These are phyloP conservation scores for Capronia coronata DNA, from an alignment of 2,329 filamentous ascomycete genomes.

Conservation along the genomic window DNA sequence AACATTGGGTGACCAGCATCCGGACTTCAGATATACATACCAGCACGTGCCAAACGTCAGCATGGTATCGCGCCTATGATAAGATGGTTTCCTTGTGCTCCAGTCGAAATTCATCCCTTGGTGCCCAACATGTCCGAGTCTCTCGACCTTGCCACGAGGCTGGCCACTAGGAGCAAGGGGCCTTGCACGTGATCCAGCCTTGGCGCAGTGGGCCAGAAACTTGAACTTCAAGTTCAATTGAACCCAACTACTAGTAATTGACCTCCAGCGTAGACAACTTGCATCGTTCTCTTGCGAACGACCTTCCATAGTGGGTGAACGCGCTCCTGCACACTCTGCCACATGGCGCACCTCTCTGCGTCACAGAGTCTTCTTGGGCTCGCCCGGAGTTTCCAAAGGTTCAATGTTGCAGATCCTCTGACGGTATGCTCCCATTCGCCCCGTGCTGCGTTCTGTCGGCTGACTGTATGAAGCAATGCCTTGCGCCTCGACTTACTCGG, in stretches of 20 bases:
- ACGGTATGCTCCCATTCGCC: slow-evolving; percentile 30
- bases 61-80: no score
- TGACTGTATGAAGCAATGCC: slow-evolving; percentile 40
- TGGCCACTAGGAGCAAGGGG: no score
- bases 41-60: not conserved
- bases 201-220: not conserved
- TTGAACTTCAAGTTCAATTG: no score
- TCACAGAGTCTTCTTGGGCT: slow-evolving; percentile 23
- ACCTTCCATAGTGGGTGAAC: no score
- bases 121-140: no score
- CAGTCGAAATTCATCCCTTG: no score
- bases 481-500: slow-evolving; percentile 36
- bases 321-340: not conserved
- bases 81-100: no score
- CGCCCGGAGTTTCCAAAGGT: slow-evolving; percentile 18
- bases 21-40: not conserved
- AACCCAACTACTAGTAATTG: no score
- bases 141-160: no score
- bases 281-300: not conserved
- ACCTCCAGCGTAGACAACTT: not conserved
- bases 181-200: not conserved
- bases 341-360: slow-evolving; percentile 22
- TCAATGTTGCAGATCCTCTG: slow-evolving; percentile 35
- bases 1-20: not conserved
- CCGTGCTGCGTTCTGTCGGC: not conserved